phyloP scores from a whole-genome alignment of 163 green algal species.

The Trebouxiophyceae sp. region DNA sequence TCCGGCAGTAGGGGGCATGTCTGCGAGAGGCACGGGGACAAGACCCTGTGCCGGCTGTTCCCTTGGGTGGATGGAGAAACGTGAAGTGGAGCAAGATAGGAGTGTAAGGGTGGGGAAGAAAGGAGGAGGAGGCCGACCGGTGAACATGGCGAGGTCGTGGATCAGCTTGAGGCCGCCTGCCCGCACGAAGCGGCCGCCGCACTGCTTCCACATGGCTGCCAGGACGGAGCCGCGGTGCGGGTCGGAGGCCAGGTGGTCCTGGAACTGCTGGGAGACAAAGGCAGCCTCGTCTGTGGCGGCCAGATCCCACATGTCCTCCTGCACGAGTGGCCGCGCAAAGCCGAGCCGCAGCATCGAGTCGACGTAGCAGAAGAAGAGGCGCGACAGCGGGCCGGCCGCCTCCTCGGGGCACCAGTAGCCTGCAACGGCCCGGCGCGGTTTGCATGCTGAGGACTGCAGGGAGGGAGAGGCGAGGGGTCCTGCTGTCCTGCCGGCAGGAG shows the following conservation, averaged over 20 bases:
- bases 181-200: conserved; percentile 34
- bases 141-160: conserved; percentile 71
- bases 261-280: conserved; percentile 30
- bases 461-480: too few relatives aligned
- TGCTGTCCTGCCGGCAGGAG: too few relatives aligned
- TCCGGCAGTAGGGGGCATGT: neutral
- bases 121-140: neutral
- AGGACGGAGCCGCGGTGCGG: conserved; percentile 35
- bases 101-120: too few relatives aligned
- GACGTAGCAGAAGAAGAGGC: conserved; percentile 60
- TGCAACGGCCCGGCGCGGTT: neutral
- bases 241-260: conserved; percentile 28
- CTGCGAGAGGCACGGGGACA: neutral
- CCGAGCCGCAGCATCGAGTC: conserved; percentile 46
- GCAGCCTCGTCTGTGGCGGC: conserved; percentile 33
- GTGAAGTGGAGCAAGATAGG: neutral
- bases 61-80: too few relatives aligned
- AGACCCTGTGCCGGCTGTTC: too few relatives aligned
- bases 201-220: conserved; percentile 33
- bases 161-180: conserved; percentile 64
- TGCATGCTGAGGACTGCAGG: neutral
- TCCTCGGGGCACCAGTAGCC: conserved; percentile 57
- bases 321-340: conserved; percentile 51
- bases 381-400: conserved; percentile 34
- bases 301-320: conserved; percentile 73